Percentiles rank a stretch among this genome's conserved stretches.
Evolutionary conservation across 2,329 filamentous ascomycete genomes (phyloP).

Genomic region (Diplodia mutila): DNA sequence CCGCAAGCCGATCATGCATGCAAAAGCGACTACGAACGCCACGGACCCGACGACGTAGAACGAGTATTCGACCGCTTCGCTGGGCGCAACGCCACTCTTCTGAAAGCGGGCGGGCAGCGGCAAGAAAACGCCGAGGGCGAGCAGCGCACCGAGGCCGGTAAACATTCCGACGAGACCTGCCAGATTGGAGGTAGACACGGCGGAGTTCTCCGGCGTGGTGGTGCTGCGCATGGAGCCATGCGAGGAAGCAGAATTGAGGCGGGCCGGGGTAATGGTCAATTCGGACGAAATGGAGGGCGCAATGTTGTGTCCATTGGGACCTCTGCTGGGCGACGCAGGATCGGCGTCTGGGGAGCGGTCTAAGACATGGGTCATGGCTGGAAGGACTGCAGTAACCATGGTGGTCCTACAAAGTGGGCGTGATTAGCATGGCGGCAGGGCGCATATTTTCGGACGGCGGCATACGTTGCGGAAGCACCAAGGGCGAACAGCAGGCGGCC

Average conservation of each 20-base stretch:
- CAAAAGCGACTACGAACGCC: conserved; percentile 70
- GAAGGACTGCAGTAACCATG: conserved; percentile 96
- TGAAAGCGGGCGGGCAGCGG: conserved; percentile 84
- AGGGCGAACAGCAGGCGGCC: conserved; percentile 86
- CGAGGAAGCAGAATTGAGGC: conserved; percentile 43
- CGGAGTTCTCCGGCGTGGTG: conserved; percentile 52
- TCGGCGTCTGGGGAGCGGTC: conserved; percentile 32
- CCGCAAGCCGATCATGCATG: conserved; percentile 78
- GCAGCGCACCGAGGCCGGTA: conserved; percentile 86
- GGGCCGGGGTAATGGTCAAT: conserved; percentile 70
- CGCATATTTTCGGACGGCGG: conserved; percentile 8
- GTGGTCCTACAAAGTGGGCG: conserved; percentile 60
- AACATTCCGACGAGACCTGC: conserved; percentile 91
- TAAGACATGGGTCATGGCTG: conserved; percentile 61
- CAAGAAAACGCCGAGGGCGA: conserved; percentile 81
- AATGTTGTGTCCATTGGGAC: conserved; percentile 56
- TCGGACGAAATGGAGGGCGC: conserved; percentile 73
- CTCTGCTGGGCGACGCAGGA: conserved; percentile 35
- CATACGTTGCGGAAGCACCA: conserved; percentile 82
- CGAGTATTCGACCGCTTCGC: conserved; percentile 75
- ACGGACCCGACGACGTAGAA: conserved; percentile 84
- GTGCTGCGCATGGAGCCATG: conserved; percentile 37
- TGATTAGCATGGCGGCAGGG: conserved; percentile 16
- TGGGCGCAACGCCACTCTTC: conserved; percentile 70
- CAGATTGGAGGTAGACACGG: conserved; percentile 62